phyloP scores from a whole-genome alignment of 2,329 filamentous ascomycete genomes.

The Colletotrichum spinosum region DNA sequence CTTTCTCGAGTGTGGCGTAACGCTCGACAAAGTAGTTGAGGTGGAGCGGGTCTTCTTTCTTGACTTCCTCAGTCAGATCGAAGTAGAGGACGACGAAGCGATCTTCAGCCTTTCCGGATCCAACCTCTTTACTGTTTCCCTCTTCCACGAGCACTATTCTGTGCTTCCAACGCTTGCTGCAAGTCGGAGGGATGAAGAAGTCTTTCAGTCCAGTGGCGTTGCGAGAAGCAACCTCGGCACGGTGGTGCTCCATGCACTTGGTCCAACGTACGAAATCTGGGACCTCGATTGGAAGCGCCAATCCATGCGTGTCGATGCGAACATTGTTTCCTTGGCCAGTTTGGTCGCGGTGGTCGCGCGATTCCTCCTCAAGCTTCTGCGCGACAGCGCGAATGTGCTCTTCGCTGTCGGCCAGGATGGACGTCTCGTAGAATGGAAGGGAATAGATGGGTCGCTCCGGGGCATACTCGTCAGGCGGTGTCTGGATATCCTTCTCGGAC shows the following conservation, averaged over 20 bases:
- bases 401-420: neutral
- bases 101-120: neutral
- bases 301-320: conserved; percentile 12
- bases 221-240: conserved; percentile 6
- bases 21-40: neutral
- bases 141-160: neutral
- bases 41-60: no score
- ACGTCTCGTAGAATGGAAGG: conserved; percentile 11
- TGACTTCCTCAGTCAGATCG: no score
- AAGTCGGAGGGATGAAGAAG: conserved; percentile 12
- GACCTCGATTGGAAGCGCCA: neutral
- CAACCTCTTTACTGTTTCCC: neutral
- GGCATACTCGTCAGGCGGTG: neutral
- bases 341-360: neutral
- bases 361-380: neutral
- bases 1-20: neutral
- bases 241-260: conserved; percentile 3
- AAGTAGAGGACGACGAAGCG: no score
- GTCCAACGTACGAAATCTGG: conserved; percentile 3
- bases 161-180: neutral
- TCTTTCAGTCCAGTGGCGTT: conserved; percentile 4
- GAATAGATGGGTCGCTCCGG: conserved; percentile 14
- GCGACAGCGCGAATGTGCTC: neutral
- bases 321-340: neutral
- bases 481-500: neutral